A percentile compares a stretch with the other conserved stretches of the same genome.
Evolutionary conservation across 352 stramenopile species (phyloP).

Genomic region (Phytophthora foliorum): DNA sequence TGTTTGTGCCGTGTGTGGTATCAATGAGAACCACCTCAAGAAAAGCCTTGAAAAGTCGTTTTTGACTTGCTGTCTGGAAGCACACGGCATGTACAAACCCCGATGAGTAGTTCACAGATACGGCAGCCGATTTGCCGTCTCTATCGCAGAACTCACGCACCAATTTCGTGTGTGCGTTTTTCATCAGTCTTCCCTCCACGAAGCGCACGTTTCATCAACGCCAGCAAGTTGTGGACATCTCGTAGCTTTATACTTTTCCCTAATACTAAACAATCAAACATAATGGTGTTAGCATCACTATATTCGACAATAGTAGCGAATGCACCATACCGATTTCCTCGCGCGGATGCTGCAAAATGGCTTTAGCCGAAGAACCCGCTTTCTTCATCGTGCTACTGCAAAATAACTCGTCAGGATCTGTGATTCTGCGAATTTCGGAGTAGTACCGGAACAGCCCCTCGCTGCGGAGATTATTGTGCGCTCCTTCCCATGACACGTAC

Average conservation of each 20-base stretch:
- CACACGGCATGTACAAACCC: constrained; percentile 10
- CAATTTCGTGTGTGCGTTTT: background rate
- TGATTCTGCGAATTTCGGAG: constrained; percentile 10
- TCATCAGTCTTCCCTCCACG: constrained; percentile 2
- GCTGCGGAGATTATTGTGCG: constrained; percentile 6
- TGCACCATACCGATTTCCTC: constrained; percentile 7
- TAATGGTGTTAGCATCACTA: background rate
- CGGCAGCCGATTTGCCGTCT: constrained; percentile 1
- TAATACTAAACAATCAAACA: background rate
- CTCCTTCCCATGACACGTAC: background rate
- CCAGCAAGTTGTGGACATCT: constrained; percentile 20
- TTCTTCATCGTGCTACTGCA: background rate
- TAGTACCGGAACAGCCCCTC: background rate
- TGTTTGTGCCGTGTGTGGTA: constrained; percentile 1
- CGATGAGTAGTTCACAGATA: constrained; percentile 19
- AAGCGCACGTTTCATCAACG: background rate
- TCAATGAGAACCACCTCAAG: constrained; percentile 24
- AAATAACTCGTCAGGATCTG: constrained; percentile 2
- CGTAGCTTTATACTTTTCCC: constrained; percentile 14
- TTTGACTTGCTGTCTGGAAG: constrained; percentile 18
- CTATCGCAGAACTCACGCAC: constrained; percentile 22
- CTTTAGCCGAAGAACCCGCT: constrained; percentile 10
- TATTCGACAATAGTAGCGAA: background rate
- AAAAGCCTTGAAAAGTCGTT: constrained; percentile 25
- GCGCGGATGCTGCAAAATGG: constrained; percentile 13